These are phyloP conservation scores for Cryphonectria naterciae DNA, from an alignment of 2,329 filamentous ascomycete genomes.

Conservation along the genomic window DNA sequence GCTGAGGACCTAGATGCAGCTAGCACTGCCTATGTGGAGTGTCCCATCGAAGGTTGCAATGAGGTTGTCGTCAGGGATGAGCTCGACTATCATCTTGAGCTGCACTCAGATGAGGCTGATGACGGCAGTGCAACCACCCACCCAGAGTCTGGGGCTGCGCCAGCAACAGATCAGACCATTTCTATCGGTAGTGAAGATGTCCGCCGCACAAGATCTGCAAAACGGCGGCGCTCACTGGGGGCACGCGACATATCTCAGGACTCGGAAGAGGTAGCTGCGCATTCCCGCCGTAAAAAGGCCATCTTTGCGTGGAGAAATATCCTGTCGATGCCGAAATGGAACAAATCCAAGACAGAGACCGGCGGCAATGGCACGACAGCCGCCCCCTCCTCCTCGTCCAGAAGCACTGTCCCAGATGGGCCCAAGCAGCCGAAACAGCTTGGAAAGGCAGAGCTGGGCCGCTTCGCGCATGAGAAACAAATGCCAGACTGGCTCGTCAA, in stretches of 20 bases:
- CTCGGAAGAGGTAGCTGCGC: slow-evolving; percentile 19
- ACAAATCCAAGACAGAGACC: slow-evolving; percentile 22
- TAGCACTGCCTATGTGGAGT: slow-evolving; percentile 52
- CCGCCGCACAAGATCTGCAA: slow-evolving; percentile 14
- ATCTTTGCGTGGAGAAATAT: slow-evolving; percentile 28
- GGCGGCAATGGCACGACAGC: background rate
- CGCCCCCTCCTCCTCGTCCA: background rate
- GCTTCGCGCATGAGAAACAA: slow-evolving; percentile 71
- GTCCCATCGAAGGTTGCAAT: slow-evolving; percentile 61
- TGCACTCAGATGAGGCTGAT: slow-evolving; percentile 58
- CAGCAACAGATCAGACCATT: background rate
- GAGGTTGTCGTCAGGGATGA: slow-evolving; percentile 58
- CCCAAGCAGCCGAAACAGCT: slow-evolving; percentile 26
- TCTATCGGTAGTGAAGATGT: slow-evolving; percentile 2
- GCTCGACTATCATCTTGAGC: slow-evolving; percentile 61
- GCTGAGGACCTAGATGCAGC: slow-evolving; percentile 30
- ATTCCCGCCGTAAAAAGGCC: slow-evolving; percentile 23
- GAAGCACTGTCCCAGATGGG: slow-evolving; percentile 11
- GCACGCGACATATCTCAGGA: slow-evolving; percentile 17
- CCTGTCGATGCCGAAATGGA: slow-evolving; percentile 26
- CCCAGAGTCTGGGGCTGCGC: slow-evolving; percentile 13
- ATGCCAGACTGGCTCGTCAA: slow-evolving; percentile 73
- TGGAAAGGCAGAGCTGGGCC: slow-evolving; percentile 68
- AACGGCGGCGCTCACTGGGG: slow-evolving; percentile 15
- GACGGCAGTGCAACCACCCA: slow-evolving; percentile 38